Base-by-base conservation (phyloP, 164 flowering plant species). In the Magnolia officinalis region DNA sequence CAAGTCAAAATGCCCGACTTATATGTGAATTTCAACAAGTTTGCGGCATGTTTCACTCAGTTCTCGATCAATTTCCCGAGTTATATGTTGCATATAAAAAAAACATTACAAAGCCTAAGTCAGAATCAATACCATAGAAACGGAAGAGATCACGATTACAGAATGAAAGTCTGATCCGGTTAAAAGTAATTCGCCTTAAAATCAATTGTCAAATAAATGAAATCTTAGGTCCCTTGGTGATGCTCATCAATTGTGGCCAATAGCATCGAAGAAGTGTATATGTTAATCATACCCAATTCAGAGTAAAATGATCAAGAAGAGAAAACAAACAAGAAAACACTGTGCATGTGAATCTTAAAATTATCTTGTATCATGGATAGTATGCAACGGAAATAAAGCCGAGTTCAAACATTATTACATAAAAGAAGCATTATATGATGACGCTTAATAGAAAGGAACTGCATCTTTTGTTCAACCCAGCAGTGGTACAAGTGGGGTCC, bases 191-290 rank as follows among this genome's bases (percentile, higher is more conserved):
- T 85, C 82, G 77, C 97, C 91, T 92, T 91, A 82, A 92, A 92
- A 81, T 92, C 97, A 82, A 92, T 90, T 66, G 97, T 95, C 83
- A 92, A 80, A 81, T 92, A 92, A 75, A 92, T 81, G 79, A 92
- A 92, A 84, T 92, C 97, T 79, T 91, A 92, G 8, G 86, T 87
- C 85, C 97, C 97, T 67, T 84, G 87, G 78, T 88, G 87, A 9
- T 80, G 84, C 77, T 91, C 97, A 76, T 92, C 93, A 72, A 92
- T 92, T n/a, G 95, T 88, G 74, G 95, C 90, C 80, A 92, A 81
- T 76, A 91, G 89, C 97, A 92, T 92, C 81, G 88, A 90, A 49
- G 97, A 92, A 74, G 93, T 92, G 81, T 92, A 92, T 88, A 95
- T 92, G 72, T 70, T 70, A 70, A 70, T 8, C 23, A 70, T 70